Evolutionary conservation across 805 yeast genomes (phyloP), one percentile per base, ranked within the genome.

Genomic region (Cyberlindnera nakhonratchasimensis): DNA sequence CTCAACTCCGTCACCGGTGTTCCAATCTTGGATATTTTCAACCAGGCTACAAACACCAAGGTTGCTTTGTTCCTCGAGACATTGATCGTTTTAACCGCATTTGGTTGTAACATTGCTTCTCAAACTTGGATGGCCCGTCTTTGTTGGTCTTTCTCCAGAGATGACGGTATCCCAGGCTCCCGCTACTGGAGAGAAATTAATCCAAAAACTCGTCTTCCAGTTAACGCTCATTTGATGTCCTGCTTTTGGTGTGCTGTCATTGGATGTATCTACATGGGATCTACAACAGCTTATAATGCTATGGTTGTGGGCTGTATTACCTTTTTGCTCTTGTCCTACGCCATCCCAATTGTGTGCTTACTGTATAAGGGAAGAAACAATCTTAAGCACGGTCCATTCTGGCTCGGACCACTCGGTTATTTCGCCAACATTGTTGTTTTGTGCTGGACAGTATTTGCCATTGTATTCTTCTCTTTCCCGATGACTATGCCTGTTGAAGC

Each of bases 71-170:
- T 69, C 25, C 62, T 82, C 46, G 77, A 72, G 39, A 54, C 67
- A 9, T 58, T 78, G 50, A 64, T 80, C 37, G 63, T 78, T 34
- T 48, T 72, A 11, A 74, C 83, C 8, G 82, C 82, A 14, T 54
- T 74, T 42, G 79, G 80, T 37, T 76, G 84, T 61, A 74, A 73
- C 49, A 72, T 79, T 52, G 72, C 82, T 7, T 73, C 79, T 14
- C 80, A 77, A 49, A 79, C 86, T 10, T 80, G 86, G 84, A 82
- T 77, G 55, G 78, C 83, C 19, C 69, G 88, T 51, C 66, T 79
- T 37, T 67, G 80, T 47, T 82, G 86, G 84, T 77, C 86, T 7
- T 77, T 81, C 53, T 70, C 86, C 4, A 69, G 86, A 61, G 86
- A 81, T 54, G 71, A 77, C 35, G 85, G 83, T 28, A 62, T 78